Evolutionary conservation across 129 eudicot species (phyloP), one percentile per base, ranked within the genome.

Genomic region (Flaveria linearis): DNA sequence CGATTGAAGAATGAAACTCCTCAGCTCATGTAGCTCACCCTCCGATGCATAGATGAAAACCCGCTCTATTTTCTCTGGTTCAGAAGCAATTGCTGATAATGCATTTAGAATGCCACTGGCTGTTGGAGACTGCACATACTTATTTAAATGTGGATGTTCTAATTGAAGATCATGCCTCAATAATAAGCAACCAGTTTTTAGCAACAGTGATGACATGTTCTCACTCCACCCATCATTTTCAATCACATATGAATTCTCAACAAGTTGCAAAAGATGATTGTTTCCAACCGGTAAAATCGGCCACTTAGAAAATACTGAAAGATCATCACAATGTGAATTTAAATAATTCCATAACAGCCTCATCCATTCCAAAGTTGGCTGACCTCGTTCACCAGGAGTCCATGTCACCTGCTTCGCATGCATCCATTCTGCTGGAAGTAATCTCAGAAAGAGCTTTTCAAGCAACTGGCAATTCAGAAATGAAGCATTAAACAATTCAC

Each of bases 201-300:
- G 83, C 84, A 95, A 82, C 84, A 95, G 73, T 1, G 92, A 82
- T 12, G 91, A 87, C 85, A 95, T 84, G 86, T 95, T 95, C 82
- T 95, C 99, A 85, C 97, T 95, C 99, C 97, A 95, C 23, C 99
- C 99, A 57, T 89, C 94, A 72, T 95, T 92, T 85, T 86, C 86
- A 71, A 95, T 87, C 69, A 95, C 90, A 80, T 84, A 77, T 14
- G 99, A 95, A 75, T 89, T 91, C 79, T 87, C 86, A 60, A 87
- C 89, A 72, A 95, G 93, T 76, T 84, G 96, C 86, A 89, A 46
- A 42, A 95, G 92, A 85, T 76, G 64, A 83, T 80, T 75, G 55
- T 80, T 80, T 86, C 90, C 97, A 53, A 95, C 99, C 0, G 99
- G 97, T 72, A 95, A 88, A 52, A 91, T 91, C 50, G 99, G 97